Evolutionary conservation across 371 early-diverging fungal genomes (phyloP).

Genomic region (Haplosporangium sp.): DNA sequence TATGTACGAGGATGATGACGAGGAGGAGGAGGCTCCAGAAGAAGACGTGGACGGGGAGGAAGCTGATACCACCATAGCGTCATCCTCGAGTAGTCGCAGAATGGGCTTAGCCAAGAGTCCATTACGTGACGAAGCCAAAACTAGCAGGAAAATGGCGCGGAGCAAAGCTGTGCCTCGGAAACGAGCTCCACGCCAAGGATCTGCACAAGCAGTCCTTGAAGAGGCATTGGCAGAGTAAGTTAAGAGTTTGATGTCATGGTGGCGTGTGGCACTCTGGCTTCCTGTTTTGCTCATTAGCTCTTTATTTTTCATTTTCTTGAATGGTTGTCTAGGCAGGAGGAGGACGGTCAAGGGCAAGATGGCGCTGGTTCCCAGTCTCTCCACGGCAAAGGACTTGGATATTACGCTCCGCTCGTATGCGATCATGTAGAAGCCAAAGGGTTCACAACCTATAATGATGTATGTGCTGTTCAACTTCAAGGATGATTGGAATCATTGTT

Average conservation of each 20-base stretch:
- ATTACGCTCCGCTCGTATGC: conserved; percentile 71
- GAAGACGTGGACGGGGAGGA: background rate
- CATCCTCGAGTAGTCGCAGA: conserved; percentile 23
- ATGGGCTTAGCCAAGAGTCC: conserved; percentile 28
- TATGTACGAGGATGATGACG: conserved; percentile 1
- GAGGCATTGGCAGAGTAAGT: conserved; percentile 30
- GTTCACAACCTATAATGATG: conserved; percentile 73
- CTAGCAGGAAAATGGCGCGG: conserved; percentile 4
- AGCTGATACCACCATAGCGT: conserved; percentile 11
- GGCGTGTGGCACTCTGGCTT: no score
- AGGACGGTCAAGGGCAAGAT: conserved; percentile 30
- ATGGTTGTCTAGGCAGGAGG: conserved; percentile 19
- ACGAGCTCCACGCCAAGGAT: conserved; percentile 4
- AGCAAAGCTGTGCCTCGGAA: conserved; percentile 7
- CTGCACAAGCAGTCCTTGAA: conserved; percentile 14
- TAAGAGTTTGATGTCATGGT: background rate
- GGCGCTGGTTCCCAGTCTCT: conserved; percentile 29
- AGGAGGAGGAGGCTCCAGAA: conserved; percentile 4
- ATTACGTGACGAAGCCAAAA: conserved; percentile 9
- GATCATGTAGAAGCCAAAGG: conserved; percentile 71
- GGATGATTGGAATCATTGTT: background rate
- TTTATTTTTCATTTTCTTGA: background rate
- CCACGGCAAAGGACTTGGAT: conserved; percentile 62
- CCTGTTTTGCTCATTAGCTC: background rate
- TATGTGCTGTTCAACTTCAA: conserved; percentile 30